A percentile compares a stretch with the other conserved stretches of the same genome.
phyloP scores from a whole-genome alignment of 257 asterid species.

The Solanum megistacrolobum region DNA sequence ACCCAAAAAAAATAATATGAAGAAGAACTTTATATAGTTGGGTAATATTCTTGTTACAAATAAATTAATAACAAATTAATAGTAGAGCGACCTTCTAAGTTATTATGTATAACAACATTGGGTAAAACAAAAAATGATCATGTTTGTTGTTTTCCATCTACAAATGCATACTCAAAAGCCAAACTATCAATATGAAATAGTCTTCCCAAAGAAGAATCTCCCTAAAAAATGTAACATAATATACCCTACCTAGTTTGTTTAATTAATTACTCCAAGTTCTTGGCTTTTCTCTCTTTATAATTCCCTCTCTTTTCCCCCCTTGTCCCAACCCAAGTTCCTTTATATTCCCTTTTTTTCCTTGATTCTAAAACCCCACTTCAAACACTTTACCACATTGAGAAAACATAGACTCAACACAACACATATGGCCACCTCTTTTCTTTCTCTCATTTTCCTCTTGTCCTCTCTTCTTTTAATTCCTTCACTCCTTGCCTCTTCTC shows the following conservation, averaged over 20 bases:
- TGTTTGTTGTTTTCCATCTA: background rate
- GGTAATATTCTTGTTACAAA: background rate
- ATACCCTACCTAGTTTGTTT: background rate
- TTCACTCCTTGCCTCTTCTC: constrained; percentile 29
- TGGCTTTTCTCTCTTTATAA: background rate
- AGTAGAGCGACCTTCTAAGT: too few species aligned
- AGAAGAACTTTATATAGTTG: too few species aligned
- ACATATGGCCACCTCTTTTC: constrained; percentile 21
- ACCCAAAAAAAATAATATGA: background rate
- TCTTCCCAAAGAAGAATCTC: background rate
- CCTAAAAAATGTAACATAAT: background rate
- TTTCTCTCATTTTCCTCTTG: constrained; percentile 6
- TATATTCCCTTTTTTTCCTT: background rate
- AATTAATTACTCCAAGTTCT: background rate
- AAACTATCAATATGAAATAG: background rate
- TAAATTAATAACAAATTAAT: too few species aligned
- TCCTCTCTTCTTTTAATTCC: constrained; percentile 8
- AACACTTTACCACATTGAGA: background rate
- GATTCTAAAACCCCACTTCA: background rate
- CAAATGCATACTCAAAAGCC: background rate
- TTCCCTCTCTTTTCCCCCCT: background rate
- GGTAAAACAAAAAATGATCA: background rate
- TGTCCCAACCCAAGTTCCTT: background rate
- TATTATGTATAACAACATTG: background rate
- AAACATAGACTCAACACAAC: background rate